Base-by-base conservation (phyloP, 352 stramenopile species). In the Peronospora farinosa region DNA sequence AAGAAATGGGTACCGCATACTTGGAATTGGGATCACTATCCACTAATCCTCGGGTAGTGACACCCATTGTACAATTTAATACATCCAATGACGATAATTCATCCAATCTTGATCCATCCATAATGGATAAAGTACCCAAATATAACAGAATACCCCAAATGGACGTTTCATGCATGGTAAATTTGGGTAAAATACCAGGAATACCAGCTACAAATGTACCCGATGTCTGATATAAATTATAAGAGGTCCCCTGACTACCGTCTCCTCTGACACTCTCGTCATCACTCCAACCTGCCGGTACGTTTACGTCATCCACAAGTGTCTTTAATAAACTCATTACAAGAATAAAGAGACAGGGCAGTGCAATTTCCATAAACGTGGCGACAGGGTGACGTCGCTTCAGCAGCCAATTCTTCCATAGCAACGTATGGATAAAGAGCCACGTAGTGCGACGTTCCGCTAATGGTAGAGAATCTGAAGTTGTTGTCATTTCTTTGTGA, bases 341-440 rank as follows among this genome's bases (percentile, higher is more conserved):
- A 23, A 86, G 31, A 30, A 88, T 80, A 57, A 88, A 84, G 37
- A 82, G 32, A 42, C 54, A 72, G 1, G 78, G 78, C 9, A 88
- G 54, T 10, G 56, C 55, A 2, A 88, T 39, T 15, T 88, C 74
- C 50, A 82, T 56, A 10, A 74, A 57, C 9, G 71, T 83, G 17
- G 62, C 74, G 9, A 86, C 46, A 2, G 59, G 60, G 21, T 86
- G 74, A 32, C 74, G 73, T 8, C 61, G 55, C 64, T 88, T 88
- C 11, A 86, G 66, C 35, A 69, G 58, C 59, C 63, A 78, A 47
- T 88, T 86, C 56, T 88, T 88, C 68, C 74, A 78, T 27, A 83
- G 54, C 41, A 86, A 51, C 42, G 70, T 69, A 36, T 57, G 51
- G 33, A 72, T 60, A 39, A 52, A 72, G 5, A 51, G 28, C 64